Evolutionary conservation across 176 grass and related monocot genomes (phyloP).

Genomic region (Pharus latifolius): DNA sequence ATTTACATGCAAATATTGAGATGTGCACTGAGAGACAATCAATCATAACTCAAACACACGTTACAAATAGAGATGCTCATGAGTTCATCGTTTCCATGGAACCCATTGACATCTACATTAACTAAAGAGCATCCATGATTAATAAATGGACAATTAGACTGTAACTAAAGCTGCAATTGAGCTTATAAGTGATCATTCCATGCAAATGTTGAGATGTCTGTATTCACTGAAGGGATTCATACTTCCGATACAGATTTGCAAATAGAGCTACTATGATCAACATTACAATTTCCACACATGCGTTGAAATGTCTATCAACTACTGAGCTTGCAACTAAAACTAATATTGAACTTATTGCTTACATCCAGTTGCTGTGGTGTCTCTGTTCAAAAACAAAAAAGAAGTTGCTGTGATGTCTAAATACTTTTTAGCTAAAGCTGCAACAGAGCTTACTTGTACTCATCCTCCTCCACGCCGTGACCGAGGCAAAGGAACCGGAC

Average conservation of each 20-base stretch:
- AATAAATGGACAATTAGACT: background rate
- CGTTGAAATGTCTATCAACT: background rate
- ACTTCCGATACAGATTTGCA: background rate
- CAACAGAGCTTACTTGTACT: constrained; percentile 62
- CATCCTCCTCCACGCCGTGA: constrained; percentile 53
- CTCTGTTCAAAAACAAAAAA: background rate
- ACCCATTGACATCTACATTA: background rate
- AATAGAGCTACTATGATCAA: constrained; percentile 1
- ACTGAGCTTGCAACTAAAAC: background rate
- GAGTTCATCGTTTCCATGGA: background rate
- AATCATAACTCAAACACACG: background rate
- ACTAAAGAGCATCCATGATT: background rate
- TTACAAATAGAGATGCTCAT: background rate
- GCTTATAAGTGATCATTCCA: background rate
- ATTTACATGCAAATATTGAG: background rate
- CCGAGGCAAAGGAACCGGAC: constrained; percentile 68
- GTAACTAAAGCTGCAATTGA: background rate
- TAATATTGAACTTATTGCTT: background rate
- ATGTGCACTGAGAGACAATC: background rate
- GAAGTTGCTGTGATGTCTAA: background rate
- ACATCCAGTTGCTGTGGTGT: background rate
- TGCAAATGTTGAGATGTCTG: background rate
- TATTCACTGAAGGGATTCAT: background rate
- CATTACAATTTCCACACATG: background rate
- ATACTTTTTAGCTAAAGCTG: background rate